These are phyloP conservation scores for Serendipita indica DNA, from an alignment of 768 basidiomycete species.

Conservation along the genomic window DNA sequence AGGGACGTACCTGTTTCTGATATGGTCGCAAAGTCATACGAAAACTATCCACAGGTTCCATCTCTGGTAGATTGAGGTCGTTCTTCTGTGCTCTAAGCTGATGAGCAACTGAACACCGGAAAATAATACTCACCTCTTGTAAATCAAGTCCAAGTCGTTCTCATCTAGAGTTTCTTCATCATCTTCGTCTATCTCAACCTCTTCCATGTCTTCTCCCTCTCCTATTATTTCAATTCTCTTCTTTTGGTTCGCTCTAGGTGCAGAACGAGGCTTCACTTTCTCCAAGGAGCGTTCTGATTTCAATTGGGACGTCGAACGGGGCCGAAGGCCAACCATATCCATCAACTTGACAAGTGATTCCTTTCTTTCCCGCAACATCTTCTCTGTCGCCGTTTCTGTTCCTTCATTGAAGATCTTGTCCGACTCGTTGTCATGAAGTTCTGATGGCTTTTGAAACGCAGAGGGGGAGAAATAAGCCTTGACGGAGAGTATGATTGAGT, in stretches of 20 bases:
- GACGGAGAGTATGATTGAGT: conserved; percentile 1
- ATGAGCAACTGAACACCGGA: not conserved
- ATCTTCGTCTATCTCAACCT: conserved; percentile 38
- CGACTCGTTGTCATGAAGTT: conserved; percentile 19
- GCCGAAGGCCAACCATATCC: conserved; percentile 53
- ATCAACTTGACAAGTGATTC: conserved; percentile 58
- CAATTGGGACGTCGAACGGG: conserved; percentile 25
- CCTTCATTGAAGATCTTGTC: conserved; percentile 52
- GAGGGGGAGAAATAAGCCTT: not conserved
- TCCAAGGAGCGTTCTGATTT: conserved; percentile 31
- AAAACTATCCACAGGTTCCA: conserved; percentile 70
- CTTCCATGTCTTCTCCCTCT: conserved; percentile 64
- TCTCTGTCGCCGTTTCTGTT: conserved; percentile 65
- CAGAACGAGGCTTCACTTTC: conserved; percentile 23
- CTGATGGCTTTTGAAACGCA: conserved; percentile 1
- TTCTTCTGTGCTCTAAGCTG: conserved; percentile 63
- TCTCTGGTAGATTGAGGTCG: conserved; percentile 59
- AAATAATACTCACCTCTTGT: conserved; percentile 44
- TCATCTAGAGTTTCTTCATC: conserved; percentile 68
- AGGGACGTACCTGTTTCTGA: conserved; percentile 55
- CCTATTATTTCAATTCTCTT: conserved; percentile 54
- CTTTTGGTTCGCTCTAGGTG: conserved; percentile 25
- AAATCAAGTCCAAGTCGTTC: conserved; percentile 69
- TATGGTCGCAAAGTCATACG: conserved; percentile 63
- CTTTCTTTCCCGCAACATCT: conserved; percentile 66